Evolutionary conservation across 768 basidiomycete genomes (phyloP).

Genomic region (Boletus patriciae): DNA sequence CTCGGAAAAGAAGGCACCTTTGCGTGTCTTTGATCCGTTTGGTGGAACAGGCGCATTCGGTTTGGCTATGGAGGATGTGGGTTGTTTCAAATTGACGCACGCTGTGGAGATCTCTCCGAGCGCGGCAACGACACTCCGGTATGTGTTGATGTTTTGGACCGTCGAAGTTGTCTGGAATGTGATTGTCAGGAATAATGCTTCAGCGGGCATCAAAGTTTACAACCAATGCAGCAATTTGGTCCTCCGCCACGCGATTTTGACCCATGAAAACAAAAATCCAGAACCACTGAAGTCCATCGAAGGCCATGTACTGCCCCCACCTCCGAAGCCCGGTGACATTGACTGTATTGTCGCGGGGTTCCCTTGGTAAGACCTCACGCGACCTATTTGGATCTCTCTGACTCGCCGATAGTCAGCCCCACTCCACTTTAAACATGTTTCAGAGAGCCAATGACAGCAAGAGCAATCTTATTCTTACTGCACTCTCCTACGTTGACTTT

Average conservation of each 20-base stretch:
- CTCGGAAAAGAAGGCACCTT: constrained; percentile 21
- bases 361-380: constrained; percentile 56
- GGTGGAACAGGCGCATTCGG: constrained; percentile 60
- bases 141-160: constrained; percentile 17
- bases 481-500: constrained; percentile 45
- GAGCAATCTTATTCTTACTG: constrained; percentile 66
- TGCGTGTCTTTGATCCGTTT: constrained; percentile 44
- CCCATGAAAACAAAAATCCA: constrained; percentile 40
- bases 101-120: constrained; percentile 75
- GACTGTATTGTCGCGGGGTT: constrained; percentile 70
- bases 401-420: constrained; percentile 59
- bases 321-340: constrained; percentile 52
- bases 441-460: constrained; percentile 65
- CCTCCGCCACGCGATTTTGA: constrained; percentile 57
- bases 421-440: constrained; percentile 72
- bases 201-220: constrained; percentile 51
- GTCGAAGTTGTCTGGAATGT: constrained; percentile 1
- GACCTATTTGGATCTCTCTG: neutral
- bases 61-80: constrained; percentile 53
- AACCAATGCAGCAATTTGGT: constrained; percentile 73
- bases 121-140: constrained; percentile 67
- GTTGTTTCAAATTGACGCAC: constrained; percentile 59
- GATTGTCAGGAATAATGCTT: constrained; percentile 47
- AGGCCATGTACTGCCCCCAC: constrained; percentile 41
- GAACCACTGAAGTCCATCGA: constrained; percentile 43